Percentiles rank a stretch among this genome's conserved stretches.
These are phyloP conservation scores for Aspergillus fijiensis DNA, from an alignment of 2,329 filamentous ascomycete genomes.

Conservation along the genomic window DNA sequence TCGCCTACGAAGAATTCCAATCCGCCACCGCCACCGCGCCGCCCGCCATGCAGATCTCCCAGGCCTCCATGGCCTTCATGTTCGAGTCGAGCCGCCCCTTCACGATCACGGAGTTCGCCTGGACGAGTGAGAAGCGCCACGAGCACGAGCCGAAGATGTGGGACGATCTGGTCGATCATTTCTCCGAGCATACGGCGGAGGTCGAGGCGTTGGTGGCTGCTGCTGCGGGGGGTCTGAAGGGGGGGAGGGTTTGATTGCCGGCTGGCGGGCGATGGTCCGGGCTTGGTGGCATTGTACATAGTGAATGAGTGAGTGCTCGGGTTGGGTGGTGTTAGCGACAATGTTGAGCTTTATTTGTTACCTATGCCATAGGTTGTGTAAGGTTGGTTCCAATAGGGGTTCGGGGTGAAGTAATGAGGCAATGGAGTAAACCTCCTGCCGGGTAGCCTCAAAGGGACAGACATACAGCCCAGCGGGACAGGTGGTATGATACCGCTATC, in stretches of 20 bases:
- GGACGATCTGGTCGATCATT: conserved; percentile 56
- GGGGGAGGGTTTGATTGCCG: conserved; percentile 15
- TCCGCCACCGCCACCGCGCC: conserved; percentile 28
- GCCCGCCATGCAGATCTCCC: conserved; percentile 32
- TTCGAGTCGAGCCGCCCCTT: conserved; percentile 37
- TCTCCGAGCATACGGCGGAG: conserved; percentile 49
- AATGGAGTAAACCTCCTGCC: no score
- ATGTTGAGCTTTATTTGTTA: background rate
- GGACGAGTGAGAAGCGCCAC: conserved; percentile 41
- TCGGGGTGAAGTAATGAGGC: no score
- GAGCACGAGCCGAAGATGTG: conserved; percentile 55
- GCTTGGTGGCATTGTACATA: background rate
- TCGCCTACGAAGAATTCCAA: conserved; percentile 38
- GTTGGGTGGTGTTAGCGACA: background rate
- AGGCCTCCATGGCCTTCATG: conserved; percentile 37
- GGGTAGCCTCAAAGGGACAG: no score
- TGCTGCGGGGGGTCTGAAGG: conserved; percentile 16
- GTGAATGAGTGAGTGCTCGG: no score
- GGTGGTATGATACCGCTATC: no score
- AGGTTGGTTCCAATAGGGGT: no score
- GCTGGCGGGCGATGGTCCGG: background rate
- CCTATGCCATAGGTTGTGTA: no score
- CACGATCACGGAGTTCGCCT: conserved; percentile 38
- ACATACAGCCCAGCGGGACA: no score
- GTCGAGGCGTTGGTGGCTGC: conserved; percentile 46